Base-by-base conservation (phyloP, 2,329 filamentous ascomycete species). In the Didymella pomorum region DNA sequence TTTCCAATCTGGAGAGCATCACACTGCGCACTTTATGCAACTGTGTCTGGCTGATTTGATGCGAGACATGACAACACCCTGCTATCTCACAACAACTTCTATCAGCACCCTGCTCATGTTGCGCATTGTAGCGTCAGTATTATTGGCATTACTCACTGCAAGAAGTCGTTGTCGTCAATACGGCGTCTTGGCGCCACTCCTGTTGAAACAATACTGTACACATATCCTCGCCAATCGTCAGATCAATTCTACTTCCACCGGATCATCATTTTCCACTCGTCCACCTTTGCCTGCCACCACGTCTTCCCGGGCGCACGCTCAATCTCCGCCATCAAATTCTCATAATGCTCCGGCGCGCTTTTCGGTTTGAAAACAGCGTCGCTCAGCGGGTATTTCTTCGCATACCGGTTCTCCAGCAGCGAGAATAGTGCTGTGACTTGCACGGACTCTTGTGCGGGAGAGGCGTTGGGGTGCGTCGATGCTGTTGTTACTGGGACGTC, bases 371-470 rank as follows among this genome's bases (percentile, higher is more conserved):
- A 59, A 12, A 76, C 66, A 6, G 35, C 63, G 2, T 65, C 63
- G 8, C 71, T 68, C 5, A 73, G 50, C 0, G 70, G 61, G 55
- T 75, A 76, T 26, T 71, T 73, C 56, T 81, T 83, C 45, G 74
- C 77, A 66, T 86, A 87, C 47, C 83, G 76, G 68, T 88, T 81
- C 63, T 87, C 84, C 2, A 89, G 76, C n/a, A 89, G 75, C 2
- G 83, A 81, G 61, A 84, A 86, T 1, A 88, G 80, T 4, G 84
- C 85, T 65, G 87, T 87, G 52, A 86, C 73, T 65, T 85, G 79
- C 29, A 72, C 72, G 29, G 78, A 67, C 60, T 84, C 82, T 25
- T 66, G 64, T 21, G 65, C 59, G 1, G 67, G 65, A 16, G 65
- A 64, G 48, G 60, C 58, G 60, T 25, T 28, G 23, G 49, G 21